These are phyloP conservation scores for Corymbia citriodora DNA, from an alignment of 441 rosid genomes.

Conservation along the genomic window DNA sequence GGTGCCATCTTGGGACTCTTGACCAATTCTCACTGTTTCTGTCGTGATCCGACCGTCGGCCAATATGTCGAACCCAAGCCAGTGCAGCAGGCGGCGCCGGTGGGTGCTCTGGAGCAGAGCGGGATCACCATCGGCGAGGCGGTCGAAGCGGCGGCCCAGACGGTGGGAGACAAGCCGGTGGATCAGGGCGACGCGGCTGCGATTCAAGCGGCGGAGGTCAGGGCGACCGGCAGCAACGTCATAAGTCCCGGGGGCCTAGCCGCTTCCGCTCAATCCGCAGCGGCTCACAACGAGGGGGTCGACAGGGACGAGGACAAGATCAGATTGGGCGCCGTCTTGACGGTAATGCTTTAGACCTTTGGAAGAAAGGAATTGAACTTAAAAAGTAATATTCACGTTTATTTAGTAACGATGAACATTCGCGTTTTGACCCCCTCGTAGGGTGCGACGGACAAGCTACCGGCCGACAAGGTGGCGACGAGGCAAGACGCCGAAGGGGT, in stretches of 20 bases:
- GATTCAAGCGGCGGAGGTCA: conserved; percentile 64
- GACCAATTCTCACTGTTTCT: neutral
- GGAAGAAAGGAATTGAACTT: neutral
- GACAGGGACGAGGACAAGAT: conserved; percentile 42
- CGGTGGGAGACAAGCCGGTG: conserved; percentile 43
- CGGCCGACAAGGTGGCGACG: conserved; percentile 53
- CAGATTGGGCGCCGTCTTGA: conserved; percentile 39
- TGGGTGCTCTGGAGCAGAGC: conserved; percentile 13
- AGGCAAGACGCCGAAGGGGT: conserved; percentile 65
- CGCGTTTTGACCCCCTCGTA: neutral
- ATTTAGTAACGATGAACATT: neutral
- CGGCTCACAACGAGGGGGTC: conserved; percentile 33
- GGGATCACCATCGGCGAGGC: conserved; percentile 66
- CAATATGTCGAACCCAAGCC: conserved; percentile 41
- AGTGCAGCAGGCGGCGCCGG: conserved; percentile 3
- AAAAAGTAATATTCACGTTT: neutral
- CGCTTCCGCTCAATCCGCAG: conserved; percentile 65
- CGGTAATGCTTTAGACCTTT: conserved; percentile 17
- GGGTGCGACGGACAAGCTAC: conserved; percentile 47
- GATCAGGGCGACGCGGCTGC: conserved; percentile 72
- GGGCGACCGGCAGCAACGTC: conserved; percentile 54
- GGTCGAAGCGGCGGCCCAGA: conserved; percentile 46
- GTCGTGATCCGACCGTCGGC: conserved; percentile 33
- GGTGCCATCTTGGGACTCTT: neutral
- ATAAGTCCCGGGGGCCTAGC: conserved; percentile 53